These are phyloP conservation scores for Podosphaera fusca DNA, from an alignment of 2,329 filamentous ascomycete species.

Conservation along the genomic window DNA sequence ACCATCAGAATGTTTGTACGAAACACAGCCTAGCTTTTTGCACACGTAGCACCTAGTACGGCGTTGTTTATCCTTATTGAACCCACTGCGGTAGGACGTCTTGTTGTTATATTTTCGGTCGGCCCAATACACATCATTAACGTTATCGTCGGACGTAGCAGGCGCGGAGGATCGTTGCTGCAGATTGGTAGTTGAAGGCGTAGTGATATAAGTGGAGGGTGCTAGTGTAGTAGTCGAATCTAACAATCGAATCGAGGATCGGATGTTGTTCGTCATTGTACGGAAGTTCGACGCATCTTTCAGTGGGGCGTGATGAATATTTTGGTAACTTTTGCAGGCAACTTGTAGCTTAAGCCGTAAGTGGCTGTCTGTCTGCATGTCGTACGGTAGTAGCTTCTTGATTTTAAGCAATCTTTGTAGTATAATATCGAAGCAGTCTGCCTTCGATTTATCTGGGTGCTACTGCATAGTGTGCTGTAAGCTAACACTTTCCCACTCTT, in stretches of 20 bases:
- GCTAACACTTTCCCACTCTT: too few species aligned
- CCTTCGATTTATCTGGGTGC: background rate
- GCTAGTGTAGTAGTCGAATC: background rate
- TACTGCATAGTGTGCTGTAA: background rate
- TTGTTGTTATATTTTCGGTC: background rate
- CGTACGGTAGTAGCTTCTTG: background rate
- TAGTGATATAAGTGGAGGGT: background rate
- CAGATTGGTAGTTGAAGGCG: background rate
- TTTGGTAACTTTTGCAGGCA: background rate
- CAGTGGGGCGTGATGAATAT: background rate
- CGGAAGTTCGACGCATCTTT: background rate
- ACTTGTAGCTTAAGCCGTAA: background rate
- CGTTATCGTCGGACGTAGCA: background rate
- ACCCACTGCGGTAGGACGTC: background rate
- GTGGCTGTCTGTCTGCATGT: background rate
- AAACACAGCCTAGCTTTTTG: background rate
- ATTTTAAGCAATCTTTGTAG: too few species aligned
- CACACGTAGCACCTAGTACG: background rate
- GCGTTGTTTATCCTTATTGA: background rate
- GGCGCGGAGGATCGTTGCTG: background rate
- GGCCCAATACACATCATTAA: background rate
- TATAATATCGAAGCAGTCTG: background rate
- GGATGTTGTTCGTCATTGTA: background rate
- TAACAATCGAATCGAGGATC: background rate
- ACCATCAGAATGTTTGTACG: background rate